phyloP scores from a whole-genome alignment of 495 filamentous ascomycete genomes.

The Parathielavia appendiculata region DNA sequence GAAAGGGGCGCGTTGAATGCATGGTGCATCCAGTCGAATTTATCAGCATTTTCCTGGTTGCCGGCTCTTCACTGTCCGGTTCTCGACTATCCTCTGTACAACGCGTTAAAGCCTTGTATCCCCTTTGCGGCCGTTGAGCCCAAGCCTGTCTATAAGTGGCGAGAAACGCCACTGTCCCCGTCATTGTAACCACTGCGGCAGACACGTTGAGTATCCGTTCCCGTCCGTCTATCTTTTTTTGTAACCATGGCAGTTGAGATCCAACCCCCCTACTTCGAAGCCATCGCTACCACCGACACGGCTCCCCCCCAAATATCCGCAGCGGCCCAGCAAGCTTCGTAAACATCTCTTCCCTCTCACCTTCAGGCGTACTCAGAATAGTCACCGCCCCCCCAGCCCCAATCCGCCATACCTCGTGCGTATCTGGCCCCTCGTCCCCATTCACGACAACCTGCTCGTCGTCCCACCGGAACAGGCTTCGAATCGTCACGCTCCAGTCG shows the following conservation, averaged over 20 bases:
- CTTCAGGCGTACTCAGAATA: constrained; percentile 65
- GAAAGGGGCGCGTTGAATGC: neutral
- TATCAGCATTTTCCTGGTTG: neutral
- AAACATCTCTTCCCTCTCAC: constrained; percentile 88
- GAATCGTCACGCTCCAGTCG: constrained; percentile 84
- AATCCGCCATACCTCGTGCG: constrained; percentile 63
- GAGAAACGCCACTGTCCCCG: neutral
- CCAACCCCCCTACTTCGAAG: neutral
- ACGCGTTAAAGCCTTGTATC: constrained; percentile 10
- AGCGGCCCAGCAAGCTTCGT: constrained; percentile 69
- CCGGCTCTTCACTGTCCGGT: neutral
- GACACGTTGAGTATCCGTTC: constrained; percentile 16
- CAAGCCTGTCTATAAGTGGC: constrained; percentile 2
- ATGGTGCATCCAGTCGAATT: neutral
- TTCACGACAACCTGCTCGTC: constrained; percentile 39
- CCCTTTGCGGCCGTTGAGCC: constrained; percentile 13
- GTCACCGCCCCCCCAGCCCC: constrained; percentile 90
- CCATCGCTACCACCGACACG: constrained; percentile 5
- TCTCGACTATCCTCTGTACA: neutral
- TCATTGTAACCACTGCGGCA: neutral
- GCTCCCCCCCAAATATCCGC: constrained; percentile 45
- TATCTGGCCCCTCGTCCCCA: constrained; percentile 21
- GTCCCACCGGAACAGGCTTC: constrained; percentile 67
- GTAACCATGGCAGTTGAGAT: no score
- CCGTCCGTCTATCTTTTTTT: neutral